Conservation (phyloP, 83 land plant species). For the Picea abies region DNA sequence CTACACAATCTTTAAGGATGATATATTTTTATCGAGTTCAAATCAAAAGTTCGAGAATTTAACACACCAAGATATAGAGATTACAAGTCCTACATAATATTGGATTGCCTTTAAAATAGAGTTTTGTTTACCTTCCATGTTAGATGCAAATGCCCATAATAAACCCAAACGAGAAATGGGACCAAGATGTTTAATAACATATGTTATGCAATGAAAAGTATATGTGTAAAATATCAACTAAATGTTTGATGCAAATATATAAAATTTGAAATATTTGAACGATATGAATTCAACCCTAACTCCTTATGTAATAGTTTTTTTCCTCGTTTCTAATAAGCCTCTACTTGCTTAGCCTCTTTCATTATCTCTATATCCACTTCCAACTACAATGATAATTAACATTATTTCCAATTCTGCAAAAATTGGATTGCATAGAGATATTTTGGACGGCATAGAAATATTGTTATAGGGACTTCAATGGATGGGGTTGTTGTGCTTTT, state of each 20-base stretch:
- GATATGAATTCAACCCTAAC: conserved; percentile 6
- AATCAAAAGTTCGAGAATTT: conserved; percentile 46
- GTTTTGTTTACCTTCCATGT: conserved; percentile 52
- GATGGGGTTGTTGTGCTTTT: too few species aligned
- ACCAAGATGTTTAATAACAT: conserved; percentile 38
- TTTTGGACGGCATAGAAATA: too few species aligned
- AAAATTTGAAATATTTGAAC: conserved; percentile 17
- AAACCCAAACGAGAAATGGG: conserved; percentile 17
- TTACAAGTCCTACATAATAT: conserved; percentile 55
- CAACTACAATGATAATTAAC: not conserved
- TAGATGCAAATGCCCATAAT: conserved; percentile 71
- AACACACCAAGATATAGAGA: conserved; percentile 65
- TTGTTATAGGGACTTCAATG: conserved; percentile 31
- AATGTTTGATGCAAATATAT: conserved; percentile 22
- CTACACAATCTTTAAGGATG: conserved; percentile 55
- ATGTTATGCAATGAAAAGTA: conserved; percentile 50
- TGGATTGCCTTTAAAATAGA: conserved; percentile 52
- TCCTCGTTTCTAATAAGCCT: conserved; percentile 45
- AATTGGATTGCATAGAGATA: conserved; percentile 9
- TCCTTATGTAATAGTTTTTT: conserved; percentile 35
- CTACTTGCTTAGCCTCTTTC: conserved; percentile 20
- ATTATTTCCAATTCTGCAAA: not conserved
- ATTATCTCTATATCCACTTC: too few species aligned
- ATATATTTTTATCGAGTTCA: conserved; percentile 64
- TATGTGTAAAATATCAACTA: conserved; percentile 31